These are phyloP conservation scores for Geoglossum glabrum DNA, from an alignment of 495 filamentous ascomycete genomes.

Conservation along the genomic window DNA sequence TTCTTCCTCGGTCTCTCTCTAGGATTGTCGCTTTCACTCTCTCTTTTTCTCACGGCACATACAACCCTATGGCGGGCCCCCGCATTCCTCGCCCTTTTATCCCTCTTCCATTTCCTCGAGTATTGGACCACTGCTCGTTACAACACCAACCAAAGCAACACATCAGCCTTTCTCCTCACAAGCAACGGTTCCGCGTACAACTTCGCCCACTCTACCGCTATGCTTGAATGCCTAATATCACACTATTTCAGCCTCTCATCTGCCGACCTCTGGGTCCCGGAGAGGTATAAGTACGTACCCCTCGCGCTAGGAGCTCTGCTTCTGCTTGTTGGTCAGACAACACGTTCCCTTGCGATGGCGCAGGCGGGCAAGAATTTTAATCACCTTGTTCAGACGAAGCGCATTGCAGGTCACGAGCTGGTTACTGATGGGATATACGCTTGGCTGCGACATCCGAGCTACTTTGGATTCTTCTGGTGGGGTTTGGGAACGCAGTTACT, in stretches of 20 bases:
- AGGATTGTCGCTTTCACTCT: constrained; percentile 29
- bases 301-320: constrained; percentile 36
- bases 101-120: constrained; percentile 88
- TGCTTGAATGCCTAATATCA: constrained; percentile 43
- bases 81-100: constrained; percentile 57
- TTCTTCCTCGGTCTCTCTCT: constrained; percentile 34
- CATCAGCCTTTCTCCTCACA: constrained; percentile 64
- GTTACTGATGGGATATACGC: constrained; percentile 54
- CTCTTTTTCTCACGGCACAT: constrained; percentile 22
- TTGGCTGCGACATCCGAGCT: constrained; percentile 61
- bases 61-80: constrained; percentile 57
- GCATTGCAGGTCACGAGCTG: constrained; percentile 46
- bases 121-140: constrained; percentile 71
- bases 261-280: neutral
- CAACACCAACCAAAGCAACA: constrained; percentile 52
- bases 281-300: constrained; percentile 1
- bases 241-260: constrained; percentile 12
- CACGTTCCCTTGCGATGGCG: constrained; percentile 62
- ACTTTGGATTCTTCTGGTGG: constrained; percentile 99
- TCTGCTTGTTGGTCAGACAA: constrained; percentile 49
- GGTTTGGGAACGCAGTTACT: constrained; percentile 83
- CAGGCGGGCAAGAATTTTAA: constrained; percentile 86
- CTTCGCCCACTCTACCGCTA: constrained; percentile 54
- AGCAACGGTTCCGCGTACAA: constrained; percentile 73
- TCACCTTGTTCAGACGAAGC: constrained; percentile 54